Evolutionary conservation across 2,329 filamentous ascomycete species (phyloP).

Genomic region (Mariannaea elegans): DNA sequence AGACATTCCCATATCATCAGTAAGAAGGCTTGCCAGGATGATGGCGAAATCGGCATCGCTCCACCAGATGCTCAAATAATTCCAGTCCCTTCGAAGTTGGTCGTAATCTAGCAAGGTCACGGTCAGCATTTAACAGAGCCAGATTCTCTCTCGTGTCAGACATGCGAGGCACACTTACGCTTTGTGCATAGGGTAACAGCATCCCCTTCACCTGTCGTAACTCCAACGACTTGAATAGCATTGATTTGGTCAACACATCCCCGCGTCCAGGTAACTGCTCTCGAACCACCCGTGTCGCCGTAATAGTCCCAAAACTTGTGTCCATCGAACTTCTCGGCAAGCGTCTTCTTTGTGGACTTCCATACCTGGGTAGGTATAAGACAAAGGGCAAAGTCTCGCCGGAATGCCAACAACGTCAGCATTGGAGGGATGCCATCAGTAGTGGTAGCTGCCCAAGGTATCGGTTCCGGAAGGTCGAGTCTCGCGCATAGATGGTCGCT

Average conservation of each 20-base stretch:
- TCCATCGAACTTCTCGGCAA: neutral
- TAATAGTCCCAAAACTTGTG: constrained; percentile 18
- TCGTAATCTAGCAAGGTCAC: neutral
- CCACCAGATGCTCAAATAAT: constrained; percentile 15
- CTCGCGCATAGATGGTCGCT: constrained; percentile 3
- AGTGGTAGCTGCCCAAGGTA: neutral
- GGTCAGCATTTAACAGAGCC: neutral
- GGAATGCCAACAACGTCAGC: constrained; percentile 6
- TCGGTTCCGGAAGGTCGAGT: neutral
- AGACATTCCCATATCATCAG: neutral
- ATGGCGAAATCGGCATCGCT: constrained; percentile 15
- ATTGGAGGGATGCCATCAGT: constrained; percentile 1
- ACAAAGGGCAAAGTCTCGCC: constrained; percentile 12
- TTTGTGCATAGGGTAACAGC: neutral
- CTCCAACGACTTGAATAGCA: constrained; percentile 6
- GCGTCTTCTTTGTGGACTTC: constrained; percentile 7
- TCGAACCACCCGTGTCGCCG: neutral
- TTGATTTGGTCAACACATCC: neutral
- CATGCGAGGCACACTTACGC: constrained; percentile 2
- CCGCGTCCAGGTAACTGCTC: neutral
- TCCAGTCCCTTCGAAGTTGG: constrained; percentile 2
- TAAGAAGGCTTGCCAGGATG: constrained; percentile 7
- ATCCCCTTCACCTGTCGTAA: neutral
- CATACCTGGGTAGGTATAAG: constrained; percentile 5
- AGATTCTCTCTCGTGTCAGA: neutral